Conservation (phyloP, 129 eudicot species). For the Helianthus tuberosus region DNA sequence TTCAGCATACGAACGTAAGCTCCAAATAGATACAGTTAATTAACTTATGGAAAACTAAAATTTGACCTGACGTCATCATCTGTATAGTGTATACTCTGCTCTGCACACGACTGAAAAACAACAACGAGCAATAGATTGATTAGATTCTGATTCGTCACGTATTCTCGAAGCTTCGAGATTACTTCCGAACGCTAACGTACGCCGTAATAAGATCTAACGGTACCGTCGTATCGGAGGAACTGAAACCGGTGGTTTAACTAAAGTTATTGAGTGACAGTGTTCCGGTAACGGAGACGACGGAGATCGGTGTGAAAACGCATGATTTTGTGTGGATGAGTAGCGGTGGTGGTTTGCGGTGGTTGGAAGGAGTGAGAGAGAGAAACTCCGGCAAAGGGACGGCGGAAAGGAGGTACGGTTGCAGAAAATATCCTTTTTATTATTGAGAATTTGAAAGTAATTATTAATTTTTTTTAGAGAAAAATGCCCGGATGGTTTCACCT, state of each 20-base stretch:
- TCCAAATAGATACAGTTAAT: background rate
- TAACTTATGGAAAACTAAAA: background rate
- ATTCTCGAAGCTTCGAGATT: constrained; percentile 1
- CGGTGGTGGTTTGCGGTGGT: too few relatives aligned
- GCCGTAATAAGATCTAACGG: constrained; percentile 22
- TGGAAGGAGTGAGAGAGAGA: background rate
- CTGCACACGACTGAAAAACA: constrained; percentile 9
- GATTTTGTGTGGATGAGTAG: background rate
- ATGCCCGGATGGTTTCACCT: too few relatives aligned
- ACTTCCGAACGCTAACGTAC: background rate
- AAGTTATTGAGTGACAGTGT: background rate
- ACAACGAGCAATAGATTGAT: background rate
- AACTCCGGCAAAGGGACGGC: constrained; percentile 10
- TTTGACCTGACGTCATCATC: constrained; percentile 44
- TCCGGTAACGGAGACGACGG: background rate
- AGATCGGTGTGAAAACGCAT: background rate
- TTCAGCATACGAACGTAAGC: constrained; percentile 14
- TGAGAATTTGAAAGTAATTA: background rate
- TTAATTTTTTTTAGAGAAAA: background rate
- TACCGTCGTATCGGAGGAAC: background rate
- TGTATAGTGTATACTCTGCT: background rate
- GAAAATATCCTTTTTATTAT: constrained; percentile 8
- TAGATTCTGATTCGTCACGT: background rate
- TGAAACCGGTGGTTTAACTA: constrained; percentile 18
- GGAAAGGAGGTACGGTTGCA: constrained; percentile 16